phyloP scores from a whole-genome alignment of 305 asterid genomes.

The Solanum hybrid region DNA sequence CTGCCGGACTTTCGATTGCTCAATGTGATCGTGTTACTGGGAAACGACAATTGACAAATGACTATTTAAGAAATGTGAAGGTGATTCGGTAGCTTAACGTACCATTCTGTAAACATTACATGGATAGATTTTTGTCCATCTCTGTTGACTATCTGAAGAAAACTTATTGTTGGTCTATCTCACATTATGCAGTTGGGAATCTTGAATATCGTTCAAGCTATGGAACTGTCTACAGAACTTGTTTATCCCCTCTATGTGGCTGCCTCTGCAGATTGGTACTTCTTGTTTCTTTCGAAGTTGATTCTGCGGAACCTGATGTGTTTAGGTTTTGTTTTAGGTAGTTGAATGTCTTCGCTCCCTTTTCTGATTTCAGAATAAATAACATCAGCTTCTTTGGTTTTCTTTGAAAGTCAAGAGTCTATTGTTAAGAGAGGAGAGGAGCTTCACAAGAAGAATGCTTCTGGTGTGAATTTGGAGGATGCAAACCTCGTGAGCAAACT shows the following conservation, averaged over 20 bases:
- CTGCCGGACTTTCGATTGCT: conserved; percentile 73
- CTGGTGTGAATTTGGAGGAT: conserved; percentile 78
- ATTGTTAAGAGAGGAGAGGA: conserved; percentile 82
- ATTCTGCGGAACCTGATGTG: neutral
- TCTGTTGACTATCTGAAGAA: neutral
- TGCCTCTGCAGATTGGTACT: conserved; percentile 81
- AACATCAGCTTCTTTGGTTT: conserved; percentile 17
- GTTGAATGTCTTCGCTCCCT: neutral
- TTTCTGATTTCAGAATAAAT: neutral
- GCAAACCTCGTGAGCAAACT: conserved; percentile 57
- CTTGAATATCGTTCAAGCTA: conserved; percentile 60
- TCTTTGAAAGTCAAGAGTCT: conserved; percentile 60
- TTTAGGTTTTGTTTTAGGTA: neutral
- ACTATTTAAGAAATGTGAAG: conserved; percentile 13
- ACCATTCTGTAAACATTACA: neutral
- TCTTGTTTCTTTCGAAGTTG: conserved; percentile 8
- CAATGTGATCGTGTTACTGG: conserved; percentile 85
- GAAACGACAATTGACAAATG: conserved; percentile 49
- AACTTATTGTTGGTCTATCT: conserved; percentile 19
- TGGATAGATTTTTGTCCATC: neutral
- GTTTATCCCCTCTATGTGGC: conserved; percentile 76
- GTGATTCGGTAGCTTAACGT: neutral
- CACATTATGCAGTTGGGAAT: conserved; percentile 61
- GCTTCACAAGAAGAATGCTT: conserved; percentile 77
- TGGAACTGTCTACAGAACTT: conserved; percentile 74